Evolutionary conservation across 176 grass and related monocot species (phyloP).

Genomic region (Triticum monococcum): DNA sequence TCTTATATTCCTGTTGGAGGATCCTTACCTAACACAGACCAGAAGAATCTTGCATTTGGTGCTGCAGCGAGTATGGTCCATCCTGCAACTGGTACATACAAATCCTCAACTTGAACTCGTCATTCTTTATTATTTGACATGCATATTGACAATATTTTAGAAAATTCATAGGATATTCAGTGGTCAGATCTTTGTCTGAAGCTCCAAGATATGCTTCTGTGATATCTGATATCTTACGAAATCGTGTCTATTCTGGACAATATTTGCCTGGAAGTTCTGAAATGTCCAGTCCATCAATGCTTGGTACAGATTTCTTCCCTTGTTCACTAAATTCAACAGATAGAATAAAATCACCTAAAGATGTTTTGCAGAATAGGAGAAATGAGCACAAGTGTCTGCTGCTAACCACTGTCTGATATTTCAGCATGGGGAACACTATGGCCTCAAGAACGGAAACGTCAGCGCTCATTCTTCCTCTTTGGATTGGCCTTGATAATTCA

Average conservation of each 20-base stretch:
- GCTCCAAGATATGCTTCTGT: conserved; percentile 90
- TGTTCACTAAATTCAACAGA: not conserved
- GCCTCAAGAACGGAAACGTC: conserved; percentile 92
- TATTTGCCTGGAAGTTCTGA: conserved; percentile 53
- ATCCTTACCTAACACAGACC: conserved; percentile 90
- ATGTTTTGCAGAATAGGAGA: not conserved
- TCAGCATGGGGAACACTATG: conserved; percentile 90
- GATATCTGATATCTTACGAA: conserved; percentile 80
- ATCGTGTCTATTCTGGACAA: conserved; percentile 38
- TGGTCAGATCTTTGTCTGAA: conserved; percentile 96
- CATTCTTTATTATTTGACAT: not conserved
- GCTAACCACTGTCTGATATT: conserved; percentile 29
- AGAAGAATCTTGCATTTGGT: conserved; percentile 99
- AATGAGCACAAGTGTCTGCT: not conserved
- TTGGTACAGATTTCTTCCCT: conserved; percentile 49
- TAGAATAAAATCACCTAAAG: not conserved
- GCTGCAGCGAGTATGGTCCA: conserved; percentile 99
- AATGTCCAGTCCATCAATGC: conserved; percentile 72
- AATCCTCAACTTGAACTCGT: not conserved
- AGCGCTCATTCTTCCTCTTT: conserved; percentile 94
- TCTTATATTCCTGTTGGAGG: conserved; percentile 99
- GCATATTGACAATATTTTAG: not conserved
- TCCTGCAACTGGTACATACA: conserved; percentile 80
- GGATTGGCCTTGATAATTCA: conserved; percentile 86
- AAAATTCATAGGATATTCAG: conserved; percentile 84